Evolutionary conservation across 1,284 basidiomycete species (phyloP).

Genomic region (Neonothopanus nambi): DNA sequence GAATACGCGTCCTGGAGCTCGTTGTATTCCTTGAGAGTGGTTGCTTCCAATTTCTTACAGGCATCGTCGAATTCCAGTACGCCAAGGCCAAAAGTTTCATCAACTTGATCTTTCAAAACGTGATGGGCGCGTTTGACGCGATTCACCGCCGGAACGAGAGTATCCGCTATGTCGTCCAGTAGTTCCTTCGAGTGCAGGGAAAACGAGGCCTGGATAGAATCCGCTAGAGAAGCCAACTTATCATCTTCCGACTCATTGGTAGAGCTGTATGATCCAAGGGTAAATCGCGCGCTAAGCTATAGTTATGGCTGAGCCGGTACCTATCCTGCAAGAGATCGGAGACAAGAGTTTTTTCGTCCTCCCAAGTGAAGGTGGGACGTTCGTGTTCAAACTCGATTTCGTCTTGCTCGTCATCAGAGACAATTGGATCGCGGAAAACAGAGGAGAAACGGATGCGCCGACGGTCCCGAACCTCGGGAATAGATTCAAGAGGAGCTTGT

Average conservation of each 20-base stretch:
- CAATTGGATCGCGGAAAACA: slow-evolving; percentile 2
- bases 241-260: slow-evolving; percentile 28
- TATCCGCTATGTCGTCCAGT: slow-evolving; percentile 50
- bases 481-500: not conserved
- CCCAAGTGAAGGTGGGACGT: slow-evolving; percentile 18
- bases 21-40: slow-evolving; percentile 42
- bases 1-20: slow-evolving; percentile 40
- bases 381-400: slow-evolving; percentile 5
- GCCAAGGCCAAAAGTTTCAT: slow-evolving; percentile 45
- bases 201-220: slow-evolving; percentile 51
- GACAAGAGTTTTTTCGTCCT: slow-evolving; percentile 22
- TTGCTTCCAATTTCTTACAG: slow-evolving; percentile 50
- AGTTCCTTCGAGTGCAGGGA: slow-evolving; percentile 40
- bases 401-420: slow-evolving; percentile 6
- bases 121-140: slow-evolving; percentile 46
- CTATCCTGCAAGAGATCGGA: slow-evolving; percentile 18
- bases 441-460: slow-evolving; percentile 7
- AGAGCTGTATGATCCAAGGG: slow-evolving; percentile 2
- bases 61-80: slow-evolving; percentile 53
- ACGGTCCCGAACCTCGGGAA: slow-evolving; percentile 7
- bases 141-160: slow-evolving; percentile 52
- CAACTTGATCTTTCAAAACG: slow-evolving; percentile 46
- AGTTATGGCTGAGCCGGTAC: not conserved
- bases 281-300: not conserved
- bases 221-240: slow-evolving; percentile 41